Conservation (phyloP, 2,329 filamentous ascomycete genomes). For the Gaeumannomyces tritici region DNA sequence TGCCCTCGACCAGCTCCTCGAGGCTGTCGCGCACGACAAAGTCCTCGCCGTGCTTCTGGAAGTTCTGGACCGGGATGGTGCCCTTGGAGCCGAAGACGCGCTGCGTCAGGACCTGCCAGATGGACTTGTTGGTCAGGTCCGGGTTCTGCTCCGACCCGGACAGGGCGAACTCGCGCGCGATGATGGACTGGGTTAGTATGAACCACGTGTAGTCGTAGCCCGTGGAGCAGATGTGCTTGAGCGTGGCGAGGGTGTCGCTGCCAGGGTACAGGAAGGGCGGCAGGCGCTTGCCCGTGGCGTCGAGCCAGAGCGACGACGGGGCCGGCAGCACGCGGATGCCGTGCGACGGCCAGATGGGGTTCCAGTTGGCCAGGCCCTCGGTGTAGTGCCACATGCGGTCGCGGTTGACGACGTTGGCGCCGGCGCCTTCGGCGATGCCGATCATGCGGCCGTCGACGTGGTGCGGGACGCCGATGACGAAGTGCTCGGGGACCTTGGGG, state of each 20-base stretch:
- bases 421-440: slow-evolving; percentile 39
- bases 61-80: slow-evolving; percentile 45
- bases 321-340: slow-evolving; percentile 52
- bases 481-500: slow-evolving; percentile 41
- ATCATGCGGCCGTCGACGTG: slow-evolving; percentile 59
- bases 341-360: slow-evolving; percentile 51
- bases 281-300: slow-evolving; percentile 48
- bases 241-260: slow-evolving; percentile 45
- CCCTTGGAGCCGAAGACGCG: slow-evolving; percentile 43
- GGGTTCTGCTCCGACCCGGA: slow-evolving; percentile 57
- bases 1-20: slow-evolving; percentile 42
- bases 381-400: slow-evolving; percentile 61
- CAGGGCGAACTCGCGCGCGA: slow-evolving; percentile 51
- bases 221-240: slow-evolving; percentile 49
- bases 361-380: slow-evolving; percentile 52
- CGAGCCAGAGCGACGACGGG: slow-evolving; percentile 53
- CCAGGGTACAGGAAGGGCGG: slow-evolving; percentile 48
- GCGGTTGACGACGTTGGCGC: slow-evolving; percentile 47
- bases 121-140: slow-evolving; percentile 47
- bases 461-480: slow-evolving; percentile 51
- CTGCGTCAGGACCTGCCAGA: slow-evolving; percentile 38
- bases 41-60: slow-evolving; percentile 48
- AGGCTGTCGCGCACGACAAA: slow-evolving; percentile 50
- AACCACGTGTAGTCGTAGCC: slow-evolving; percentile 58
- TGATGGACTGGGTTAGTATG: slow-evolving; percentile 46